Evolutionary conservation across 306 rosid species (phyloP).

Genomic region (Prosopis cineraria): DNA sequence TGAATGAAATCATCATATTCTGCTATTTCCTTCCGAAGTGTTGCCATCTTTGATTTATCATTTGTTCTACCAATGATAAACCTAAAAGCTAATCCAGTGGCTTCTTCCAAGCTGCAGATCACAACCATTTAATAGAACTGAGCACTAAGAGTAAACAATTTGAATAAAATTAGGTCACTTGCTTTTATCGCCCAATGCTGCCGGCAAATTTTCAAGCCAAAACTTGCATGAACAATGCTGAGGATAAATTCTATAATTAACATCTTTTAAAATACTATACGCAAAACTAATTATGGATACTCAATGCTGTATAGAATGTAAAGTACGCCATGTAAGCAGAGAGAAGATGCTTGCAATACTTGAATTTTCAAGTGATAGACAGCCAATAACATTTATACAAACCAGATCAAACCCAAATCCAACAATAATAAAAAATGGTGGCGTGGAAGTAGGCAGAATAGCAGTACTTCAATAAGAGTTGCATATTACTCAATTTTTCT

Average conservation of each 20-base stretch:
- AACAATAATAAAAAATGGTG: background rate
- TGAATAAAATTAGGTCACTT: background rate
- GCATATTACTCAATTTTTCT: conserved; percentile 9
- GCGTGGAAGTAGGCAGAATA: background rate
- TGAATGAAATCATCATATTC: conserved; percentile 81
- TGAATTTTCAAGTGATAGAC: background rate
- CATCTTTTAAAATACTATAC: background rate
- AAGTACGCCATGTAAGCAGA: conserved; percentile 12
- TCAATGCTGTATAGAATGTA: background rate
- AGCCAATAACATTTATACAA: background rate
- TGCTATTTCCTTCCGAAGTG: conserved; percentile 71
- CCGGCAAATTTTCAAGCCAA: background rate
- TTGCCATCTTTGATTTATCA: conserved; percentile 69
- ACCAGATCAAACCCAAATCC: background rate
- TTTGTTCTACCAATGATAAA: conserved; percentile 82
- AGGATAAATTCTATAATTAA: conserved; percentile 2
- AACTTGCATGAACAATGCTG: background rate
- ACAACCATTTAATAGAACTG: conserved; percentile 28
- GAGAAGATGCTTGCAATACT: background rate
- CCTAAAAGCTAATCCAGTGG: conserved; percentile 94
- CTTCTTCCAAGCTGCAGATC: conserved; percentile 88
- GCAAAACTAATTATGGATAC: background rate
- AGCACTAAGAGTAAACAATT: background rate
- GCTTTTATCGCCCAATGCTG: background rate
- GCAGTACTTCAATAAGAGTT: background rate